Evolutionary conservation across 2,329 filamentous ascomycete genomes (phyloP), one percentile per base, ranked within the genome.

Genomic region (Rhinocladiella similis): DNA sequence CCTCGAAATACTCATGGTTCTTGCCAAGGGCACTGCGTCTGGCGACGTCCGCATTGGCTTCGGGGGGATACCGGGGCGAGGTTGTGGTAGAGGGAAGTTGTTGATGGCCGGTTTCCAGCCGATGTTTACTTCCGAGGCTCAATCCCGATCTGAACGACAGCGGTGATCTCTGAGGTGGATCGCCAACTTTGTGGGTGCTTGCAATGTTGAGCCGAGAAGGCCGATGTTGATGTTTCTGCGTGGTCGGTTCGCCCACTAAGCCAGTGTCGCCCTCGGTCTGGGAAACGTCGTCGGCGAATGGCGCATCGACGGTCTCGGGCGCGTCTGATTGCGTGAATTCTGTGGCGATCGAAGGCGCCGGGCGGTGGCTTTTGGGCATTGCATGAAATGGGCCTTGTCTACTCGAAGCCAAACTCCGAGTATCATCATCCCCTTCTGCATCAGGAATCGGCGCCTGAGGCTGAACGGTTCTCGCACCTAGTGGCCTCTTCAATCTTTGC

Each of bases 1-100:
- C 94, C 43, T 90, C 84, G 67, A 97, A 97, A 71, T 96, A 96
- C 70, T 97, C 85, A 73, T 93, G 89, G 66, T 97, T 96, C 63
- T 82, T 87, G 50, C 89, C 86, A 53, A 83, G 68, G 35, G 78
- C 73, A 20, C 71, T 63, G 45, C 75, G 75, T 4, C 51, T 60
- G 16, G 66, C 61, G 16, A 68, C 54, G 22, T 67, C 50, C 52
- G 64, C 56, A 35, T 69, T 66, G 66, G 84, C 80, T n/a, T 73
- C 67, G 1, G 77, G 76, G 39, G 77, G 73, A 49, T 89, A 78
- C 46, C 80, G 82, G 2, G 90, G 90, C 7, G 91, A 90, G 3
- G 90, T 91, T 29, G 86, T 86, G 50, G 83, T 83, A 0, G 91
- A 96, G 5, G 89, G 86, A n/a, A 96, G 78, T 71, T 92, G 92